These are phyloP conservation scores for Paramecium sonneborni DNA, from an alignment of 73 alveolate species.

Conservation along the genomic window DNA sequence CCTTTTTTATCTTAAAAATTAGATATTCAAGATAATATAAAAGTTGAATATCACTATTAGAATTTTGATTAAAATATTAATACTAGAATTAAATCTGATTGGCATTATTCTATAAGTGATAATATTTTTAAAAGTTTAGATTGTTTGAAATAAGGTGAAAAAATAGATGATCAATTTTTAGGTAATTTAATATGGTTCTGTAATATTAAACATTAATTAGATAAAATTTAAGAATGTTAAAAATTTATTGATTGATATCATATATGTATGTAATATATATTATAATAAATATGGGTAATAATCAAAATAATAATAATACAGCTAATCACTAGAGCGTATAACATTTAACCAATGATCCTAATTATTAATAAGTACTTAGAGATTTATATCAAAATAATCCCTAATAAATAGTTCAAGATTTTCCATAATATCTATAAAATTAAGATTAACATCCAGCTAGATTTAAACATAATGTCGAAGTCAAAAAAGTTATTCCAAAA, in stretches of 20 bases:
- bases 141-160: background rate
- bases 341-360: conserved; percentile 29
- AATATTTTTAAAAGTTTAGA: background rate
- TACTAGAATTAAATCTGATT: background rate
- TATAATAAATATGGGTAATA: background rate
- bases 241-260: background rate
- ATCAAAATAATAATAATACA: background rate
- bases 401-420: background rate
- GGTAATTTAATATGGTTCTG: background rate
- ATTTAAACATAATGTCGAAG: background rate
- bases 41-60: too few relatives aligned
- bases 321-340: background rate
- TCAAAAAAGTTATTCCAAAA: background rate
- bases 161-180: background rate
- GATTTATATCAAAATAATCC: conserved; percentile 29
- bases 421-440: conserved; percentile 38
- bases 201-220: background rate
- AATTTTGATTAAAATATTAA: too few relatives aligned
- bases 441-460: background rate
- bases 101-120: background rate
- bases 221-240: background rate
- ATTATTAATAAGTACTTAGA: background rate
- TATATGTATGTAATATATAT: background rate
- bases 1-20: too few relatives aligned
- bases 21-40: too few relatives aligned